Evolutionary conservation across 2,329 filamentous ascomycete genomes (phyloP).

Genomic region (Zelopaecilomyces penicillatus): DNA sequence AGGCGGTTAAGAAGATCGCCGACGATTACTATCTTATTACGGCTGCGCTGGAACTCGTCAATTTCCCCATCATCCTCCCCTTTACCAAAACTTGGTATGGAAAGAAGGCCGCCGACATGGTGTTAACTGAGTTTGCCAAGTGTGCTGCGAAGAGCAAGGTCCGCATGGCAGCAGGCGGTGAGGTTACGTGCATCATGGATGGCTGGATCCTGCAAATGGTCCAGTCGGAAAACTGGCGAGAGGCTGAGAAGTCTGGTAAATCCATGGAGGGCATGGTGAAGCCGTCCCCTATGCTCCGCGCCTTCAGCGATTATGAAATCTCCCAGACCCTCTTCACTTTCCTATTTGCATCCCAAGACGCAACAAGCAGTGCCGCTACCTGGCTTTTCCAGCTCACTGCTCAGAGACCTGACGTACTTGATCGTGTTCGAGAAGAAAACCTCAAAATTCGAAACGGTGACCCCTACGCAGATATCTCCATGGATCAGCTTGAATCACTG

Average conservation of each 20-base stretch:
- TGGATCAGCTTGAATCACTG: constrained; percentile 85
- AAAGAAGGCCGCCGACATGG: constrained; percentile 91
- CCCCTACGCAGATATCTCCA: constrained; percentile 57
- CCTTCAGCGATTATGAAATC: constrained; percentile 87
- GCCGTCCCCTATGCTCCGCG: constrained; percentile 71
- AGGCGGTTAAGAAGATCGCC: constrained; percentile 85
- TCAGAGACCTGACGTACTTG: constrained; percentile 84
- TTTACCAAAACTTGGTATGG: constrained; percentile 96
- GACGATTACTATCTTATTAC: constrained; percentile 97
- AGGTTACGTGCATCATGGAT: constrained; percentile 89
- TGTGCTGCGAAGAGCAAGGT: constrained; percentile 91
- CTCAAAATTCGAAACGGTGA: constrained; percentile 67
- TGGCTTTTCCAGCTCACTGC: constrained; percentile 95
- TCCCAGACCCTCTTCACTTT: constrained; percentile 92
- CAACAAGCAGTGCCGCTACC: constrained; percentile 84
- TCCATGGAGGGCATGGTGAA: constrained; percentile 64
- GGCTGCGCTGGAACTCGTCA: constrained; percentile 90
- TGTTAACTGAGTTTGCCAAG: constrained; percentile 79
- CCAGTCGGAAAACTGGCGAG: constrained; percentile 72
- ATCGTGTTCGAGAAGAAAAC: constrained; percentile 89
- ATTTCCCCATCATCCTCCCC: constrained; percentile 93
- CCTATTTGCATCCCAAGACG: constrained; percentile 94
- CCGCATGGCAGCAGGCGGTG: constrained; percentile 80
- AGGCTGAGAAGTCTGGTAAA: constrained; percentile 66
- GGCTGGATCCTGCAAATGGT: constrained; percentile 87